A percentile compares a stretch with the other conserved stretches of the same genome.
phyloP scores from a whole-genome alignment of 2,329 filamentous ascomycete genomes.

The Aspergillus pseudonomiae region DNA sequence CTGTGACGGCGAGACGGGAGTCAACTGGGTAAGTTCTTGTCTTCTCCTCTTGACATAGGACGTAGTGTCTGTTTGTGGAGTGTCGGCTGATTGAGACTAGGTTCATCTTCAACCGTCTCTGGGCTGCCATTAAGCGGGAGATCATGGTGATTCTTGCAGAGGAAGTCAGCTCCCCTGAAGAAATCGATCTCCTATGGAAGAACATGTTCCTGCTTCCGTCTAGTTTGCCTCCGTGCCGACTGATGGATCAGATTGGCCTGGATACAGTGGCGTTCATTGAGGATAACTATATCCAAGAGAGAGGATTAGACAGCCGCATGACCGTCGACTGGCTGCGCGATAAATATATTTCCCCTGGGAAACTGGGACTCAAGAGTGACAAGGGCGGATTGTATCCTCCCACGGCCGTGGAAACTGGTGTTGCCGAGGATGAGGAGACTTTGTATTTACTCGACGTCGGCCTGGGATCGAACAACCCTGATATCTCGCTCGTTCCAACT shows the following conservation, averaged over 20 bases:
- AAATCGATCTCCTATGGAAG: conserved; percentile 54
- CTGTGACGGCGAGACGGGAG: conserved; percentile 49
- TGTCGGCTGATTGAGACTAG: conserved; percentile 29
- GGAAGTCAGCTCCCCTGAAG: conserved; percentile 52
- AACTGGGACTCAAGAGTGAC: conserved; percentile 41
- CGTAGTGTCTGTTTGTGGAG: neutral
- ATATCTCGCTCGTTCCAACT: conserved; percentile 15
- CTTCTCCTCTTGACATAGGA: neutral
- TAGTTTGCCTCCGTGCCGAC: conserved; percentile 33
- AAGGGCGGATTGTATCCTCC: conserved; percentile 45
- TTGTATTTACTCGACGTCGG: conserved; percentile 31
- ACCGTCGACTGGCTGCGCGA: conserved; percentile 51
- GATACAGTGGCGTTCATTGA: conserved; percentile 59
- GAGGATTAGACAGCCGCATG: conserved; percentile 39
- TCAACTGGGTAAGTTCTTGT: conserved; percentile 44
- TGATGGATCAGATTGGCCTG: conserved; percentile 56
- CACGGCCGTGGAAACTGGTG: conserved; percentile 10
- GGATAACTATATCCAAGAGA: conserved; percentile 56
- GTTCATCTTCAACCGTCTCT: conserved; percentile 60
- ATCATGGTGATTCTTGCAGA: conserved; percentile 53
- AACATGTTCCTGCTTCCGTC: conserved; percentile 39
- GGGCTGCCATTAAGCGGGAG: conserved; percentile 61
- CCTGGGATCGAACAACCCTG: conserved; percentile 23
- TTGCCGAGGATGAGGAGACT: conserved; percentile 12
- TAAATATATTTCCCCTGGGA: conserved; percentile 52